These are phyloP conservation scores for Hemisphaericaspora xylofermentans DNA, from an alignment of 1,139 yeast genomes.

Conservation along the genomic window DNA sequence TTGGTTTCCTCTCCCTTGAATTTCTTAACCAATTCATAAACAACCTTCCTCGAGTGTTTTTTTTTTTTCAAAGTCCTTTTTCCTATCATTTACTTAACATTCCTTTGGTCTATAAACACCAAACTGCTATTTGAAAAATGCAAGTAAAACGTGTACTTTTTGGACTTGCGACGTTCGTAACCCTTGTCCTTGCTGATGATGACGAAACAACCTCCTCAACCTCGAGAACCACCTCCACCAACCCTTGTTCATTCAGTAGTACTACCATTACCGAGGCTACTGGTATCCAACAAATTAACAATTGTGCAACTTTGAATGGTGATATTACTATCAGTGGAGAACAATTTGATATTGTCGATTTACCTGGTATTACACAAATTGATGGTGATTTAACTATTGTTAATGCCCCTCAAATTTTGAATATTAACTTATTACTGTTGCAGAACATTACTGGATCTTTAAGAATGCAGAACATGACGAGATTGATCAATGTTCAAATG, in stretches of 20 bases:
- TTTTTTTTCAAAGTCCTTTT: no score
- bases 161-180: slow-evolving; percentile 13
- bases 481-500: slow-evolving; percentile 41
- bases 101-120: no score
- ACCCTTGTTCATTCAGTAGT: slow-evolving; percentile 37
- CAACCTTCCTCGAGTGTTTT: no score
- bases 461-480: slow-evolving; percentile 39
- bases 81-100: no score
- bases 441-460: slow-evolving; percentile 38
- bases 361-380: slow-evolving; percentile 34
- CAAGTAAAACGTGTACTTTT: slow-evolving; percentile 16
- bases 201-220: slow-evolving; percentile 16
- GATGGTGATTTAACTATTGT: slow-evolving; percentile 35
- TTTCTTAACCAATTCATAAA: no score
- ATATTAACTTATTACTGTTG: slow-evolving; percentile 33
- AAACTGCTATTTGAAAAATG: slow-evolving; percentile 13
- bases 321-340: slow-evolving; percentile 41
- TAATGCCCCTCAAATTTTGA: slow-evolving; percentile 43
- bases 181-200: slow-evolving; percentile 12
- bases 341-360: slow-evolving; percentile 33
- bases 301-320: slow-evolving; percentile 46
- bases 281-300: slow-evolving; percentile 32
- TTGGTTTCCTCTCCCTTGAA: no score
- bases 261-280: slow-evolving; percentile 42
- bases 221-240: slow-evolving; percentile 2